Conservation (phyloP, 2,329 filamentous ascomycete species). For the Pseudofabraea citricarpa region DNA sequence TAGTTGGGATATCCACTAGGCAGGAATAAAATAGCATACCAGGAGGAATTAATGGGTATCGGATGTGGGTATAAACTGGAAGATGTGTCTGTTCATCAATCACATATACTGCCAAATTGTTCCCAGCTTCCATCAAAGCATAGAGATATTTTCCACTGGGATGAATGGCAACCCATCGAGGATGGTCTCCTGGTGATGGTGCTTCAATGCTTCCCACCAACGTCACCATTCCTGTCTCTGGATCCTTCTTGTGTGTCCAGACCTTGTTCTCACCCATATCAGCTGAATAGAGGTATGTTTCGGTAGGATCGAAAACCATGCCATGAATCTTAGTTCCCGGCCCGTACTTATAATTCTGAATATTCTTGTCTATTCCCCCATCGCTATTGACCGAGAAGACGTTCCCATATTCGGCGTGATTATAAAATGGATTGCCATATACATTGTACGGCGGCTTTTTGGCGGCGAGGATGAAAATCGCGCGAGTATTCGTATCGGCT, state of each 20-base stretch:
- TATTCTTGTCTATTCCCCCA: slow-evolving; percentile 57
- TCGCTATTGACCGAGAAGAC: slow-evolving; percentile 58
- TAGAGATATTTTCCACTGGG: slow-evolving; percentile 75
- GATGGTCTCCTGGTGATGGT: slow-evolving; percentile 68
- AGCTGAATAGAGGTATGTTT: slow-evolving; percentile 74
- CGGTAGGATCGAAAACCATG: slow-evolving; percentile 73
- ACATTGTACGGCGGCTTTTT: slow-evolving; percentile 73
- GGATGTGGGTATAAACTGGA: slow-evolving; percentile 73
- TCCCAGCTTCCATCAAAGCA: slow-evolving; percentile 85
- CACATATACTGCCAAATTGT: slow-evolving; percentile 75
- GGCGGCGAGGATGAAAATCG: slow-evolving; percentile 82
- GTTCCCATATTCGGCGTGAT: slow-evolving; percentile 76
- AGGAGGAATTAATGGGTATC: slow-evolving; percentile 75
- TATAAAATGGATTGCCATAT: slow-evolving; percentile 89
- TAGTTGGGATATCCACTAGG: slow-evolving; percentile 10
- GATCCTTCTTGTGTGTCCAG: slow-evolving; percentile 75
- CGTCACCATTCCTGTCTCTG: slow-evolving; percentile 54
- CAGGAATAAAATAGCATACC: slow-evolving; percentile 38
- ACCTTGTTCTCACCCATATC: slow-evolving; percentile 75
- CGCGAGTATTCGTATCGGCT: slow-evolving; percentile 72
- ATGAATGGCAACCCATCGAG: slow-evolving; percentile 84
- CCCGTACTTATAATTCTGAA: slow-evolving; percentile 71
- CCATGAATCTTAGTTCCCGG: slow-evolving; percentile 70
- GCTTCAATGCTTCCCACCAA: slow-evolving; percentile 71
- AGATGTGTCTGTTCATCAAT: slow-evolving; percentile 69